phyloP scores from a whole-genome alignment of 2,329 filamentous ascomycete genomes.

The Colletotrichum lupini region DNA sequence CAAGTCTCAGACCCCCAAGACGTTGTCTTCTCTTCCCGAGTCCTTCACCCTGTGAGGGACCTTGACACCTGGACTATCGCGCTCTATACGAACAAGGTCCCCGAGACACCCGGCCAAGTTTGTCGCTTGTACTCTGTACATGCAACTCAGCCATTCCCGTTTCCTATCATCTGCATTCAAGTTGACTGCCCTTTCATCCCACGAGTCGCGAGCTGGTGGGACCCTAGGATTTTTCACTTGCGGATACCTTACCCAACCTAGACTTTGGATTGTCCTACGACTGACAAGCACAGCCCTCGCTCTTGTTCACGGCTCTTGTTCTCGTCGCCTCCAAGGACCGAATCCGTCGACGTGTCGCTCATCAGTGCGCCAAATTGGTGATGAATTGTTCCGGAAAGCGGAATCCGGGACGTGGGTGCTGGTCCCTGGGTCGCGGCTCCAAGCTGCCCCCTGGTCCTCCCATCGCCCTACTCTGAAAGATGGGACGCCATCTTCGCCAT shows the following conservation, averaged over 20 bases:
- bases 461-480: background rate
- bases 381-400: background rate
- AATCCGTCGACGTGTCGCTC: background rate
- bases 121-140: background rate
- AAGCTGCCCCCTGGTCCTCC: background rate
- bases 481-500: background rate
- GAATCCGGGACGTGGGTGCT: background rate
- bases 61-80: no score
- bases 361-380: background rate
- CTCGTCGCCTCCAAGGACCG: background rate
- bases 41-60: background rate
- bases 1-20: background rate
- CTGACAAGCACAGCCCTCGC: background rate
- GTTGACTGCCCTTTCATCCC: background rate
- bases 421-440: background rate
- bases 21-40: background rate
- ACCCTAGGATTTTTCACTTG: background rate
- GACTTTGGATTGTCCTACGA: background rate
- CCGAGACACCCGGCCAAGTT: background rate
- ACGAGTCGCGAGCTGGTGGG: constrained; percentile 4
- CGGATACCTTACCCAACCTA: background rate
- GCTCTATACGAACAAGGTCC: background rate
- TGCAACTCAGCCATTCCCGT: background rate
- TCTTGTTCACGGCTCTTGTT: background rate
- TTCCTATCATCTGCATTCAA: background rate